These are phyloP conservation scores for Basipetospora chlamydospora DNA, from an alignment of 2,329 filamentous ascomycete genomes.

Conservation along the genomic window DNA sequence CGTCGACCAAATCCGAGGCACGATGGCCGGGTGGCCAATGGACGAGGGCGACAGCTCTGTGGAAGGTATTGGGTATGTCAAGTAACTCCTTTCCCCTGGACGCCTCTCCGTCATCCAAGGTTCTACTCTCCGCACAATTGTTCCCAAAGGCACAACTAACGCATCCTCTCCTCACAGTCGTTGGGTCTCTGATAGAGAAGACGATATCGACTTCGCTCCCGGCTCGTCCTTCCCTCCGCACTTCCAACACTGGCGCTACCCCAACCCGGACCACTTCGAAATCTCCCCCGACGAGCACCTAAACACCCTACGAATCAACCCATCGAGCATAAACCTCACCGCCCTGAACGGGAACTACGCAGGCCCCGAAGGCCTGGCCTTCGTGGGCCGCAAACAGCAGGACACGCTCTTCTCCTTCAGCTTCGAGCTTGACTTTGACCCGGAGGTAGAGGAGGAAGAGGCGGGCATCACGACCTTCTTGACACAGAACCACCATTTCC, in stretches of 20 bases:
- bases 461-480: slow-evolving; percentile 38
- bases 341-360: slow-evolving; percentile 16
- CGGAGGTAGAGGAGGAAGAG: slow-evolving; percentile 26
- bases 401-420: slow-evolving; percentile 38
- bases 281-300: slow-evolving; percentile 26
- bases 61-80: slow-evolving; percentile 14
- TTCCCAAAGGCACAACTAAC: not conserved
- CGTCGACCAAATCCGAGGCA: slow-evolving; percentile 14
- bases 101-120: no score
- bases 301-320: slow-evolving; percentile 29
- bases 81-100: no score
- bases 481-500: slow-evolving; percentile 36
- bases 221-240: slow-evolving; percentile 31
- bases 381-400: slow-evolving; percentile 39
- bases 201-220: slow-evolving; percentile 21
- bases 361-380: slow-evolving; percentile 31
- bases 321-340: slow-evolving; percentile 38
- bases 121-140: no score
- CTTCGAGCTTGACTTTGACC: slow-evolving; percentile 28
- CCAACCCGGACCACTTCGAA: slow-evolving; percentile 27
- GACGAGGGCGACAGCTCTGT: slow-evolving; percentile 18
- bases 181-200: slow-evolving; percentile 5
- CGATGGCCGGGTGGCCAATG: slow-evolving; percentile 23
- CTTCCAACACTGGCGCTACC: slow-evolving; percentile 42
- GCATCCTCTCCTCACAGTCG: not conserved